Base-by-base conservation (phyloP, 1,284 basidiomycete species). In the Sphaerobolus stellatus region DNA sequence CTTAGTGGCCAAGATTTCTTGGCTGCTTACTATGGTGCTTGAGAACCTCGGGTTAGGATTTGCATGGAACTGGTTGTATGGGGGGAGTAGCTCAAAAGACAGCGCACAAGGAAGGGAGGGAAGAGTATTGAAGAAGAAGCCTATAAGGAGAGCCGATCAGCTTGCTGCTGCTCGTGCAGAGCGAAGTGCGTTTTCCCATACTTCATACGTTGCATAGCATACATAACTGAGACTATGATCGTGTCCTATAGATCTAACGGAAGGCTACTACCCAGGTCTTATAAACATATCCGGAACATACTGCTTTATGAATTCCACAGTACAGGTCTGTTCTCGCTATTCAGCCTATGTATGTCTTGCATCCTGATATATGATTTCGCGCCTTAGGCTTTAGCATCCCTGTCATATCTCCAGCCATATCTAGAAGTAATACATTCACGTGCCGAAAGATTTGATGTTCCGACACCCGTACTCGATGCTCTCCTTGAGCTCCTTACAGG, bases 241-340 rank as follows among this genome's bases (percentile, higher is more conserved):
- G 40, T 22, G 59, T 56, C 59, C 36, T 34, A 50, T 59, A 8
- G 22, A 11, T 28, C 16, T 51, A 13, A n/a, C 27, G 22, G 24
- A 7, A 18, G 28, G 18, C 9, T 16, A 52, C 64, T 95, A 90
- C 70, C 88, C 91, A 5, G 94, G 92, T 2, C 84, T 96, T 53
- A 88, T 94, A 63, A 96, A 97, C 66, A 86, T 94, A 33, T 92
- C 90, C n/a, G 93, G 94, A 8, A 94, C 92, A 49, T 90, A 95
- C 59, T 96, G 94, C 66, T 97, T 95, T 74, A 90, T 96, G 84
- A 94, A 97, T 68, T 92, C 92, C 13, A 94, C 92, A 3, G 73
- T 96, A 9, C 93, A 95, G 81, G 92, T 90, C 59, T 59, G 76
- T 64, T 6, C 9, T 47, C 3, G 33, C 25, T 18, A 18, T 47